Percentiles rank a stretch among this genome's conserved stretches.
Evolutionary conservation across 2,329 filamentous ascomycete species (phyloP).

Genomic region (Amesomyces nigricolor): DNA sequence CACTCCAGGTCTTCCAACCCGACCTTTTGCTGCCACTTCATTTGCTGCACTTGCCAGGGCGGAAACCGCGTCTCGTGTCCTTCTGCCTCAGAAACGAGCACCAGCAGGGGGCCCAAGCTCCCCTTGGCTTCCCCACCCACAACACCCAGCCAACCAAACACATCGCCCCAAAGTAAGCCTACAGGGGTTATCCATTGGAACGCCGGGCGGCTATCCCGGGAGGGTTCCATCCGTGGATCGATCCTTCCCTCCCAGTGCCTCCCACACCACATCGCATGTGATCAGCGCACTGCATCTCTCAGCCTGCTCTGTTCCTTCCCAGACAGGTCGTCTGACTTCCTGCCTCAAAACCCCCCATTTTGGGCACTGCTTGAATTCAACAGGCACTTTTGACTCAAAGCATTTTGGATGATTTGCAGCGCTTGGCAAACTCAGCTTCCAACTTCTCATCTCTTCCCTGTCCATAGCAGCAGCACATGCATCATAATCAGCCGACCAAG

Average conservation of each 20-base stretch:
- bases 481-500: background rate
- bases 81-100: no score
- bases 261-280: background rate
- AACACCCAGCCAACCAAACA: background rate
- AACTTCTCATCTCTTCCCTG: no score
- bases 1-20: no score
- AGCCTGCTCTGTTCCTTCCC: no score
- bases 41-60: no score
- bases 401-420: no score
- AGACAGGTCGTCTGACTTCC: background rate
- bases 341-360: background rate
- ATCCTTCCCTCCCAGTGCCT: background rate
- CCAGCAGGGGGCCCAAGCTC: no score
- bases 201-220: no score
- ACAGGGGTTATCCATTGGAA: background rate
- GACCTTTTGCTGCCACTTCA: no score
- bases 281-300: background rate
- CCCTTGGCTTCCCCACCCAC: no score
- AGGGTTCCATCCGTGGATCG: background rate
- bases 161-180: background rate
- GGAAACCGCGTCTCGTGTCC: no score
- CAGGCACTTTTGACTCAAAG: background rate
- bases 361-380: background rate
- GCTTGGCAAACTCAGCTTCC: no score
- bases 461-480: background rate